These are phyloP conservation scores for Sporisorium exsertum DNA, from an alignment of 1,284 basidiomycete genomes.

Conservation along the genomic window DNA sequence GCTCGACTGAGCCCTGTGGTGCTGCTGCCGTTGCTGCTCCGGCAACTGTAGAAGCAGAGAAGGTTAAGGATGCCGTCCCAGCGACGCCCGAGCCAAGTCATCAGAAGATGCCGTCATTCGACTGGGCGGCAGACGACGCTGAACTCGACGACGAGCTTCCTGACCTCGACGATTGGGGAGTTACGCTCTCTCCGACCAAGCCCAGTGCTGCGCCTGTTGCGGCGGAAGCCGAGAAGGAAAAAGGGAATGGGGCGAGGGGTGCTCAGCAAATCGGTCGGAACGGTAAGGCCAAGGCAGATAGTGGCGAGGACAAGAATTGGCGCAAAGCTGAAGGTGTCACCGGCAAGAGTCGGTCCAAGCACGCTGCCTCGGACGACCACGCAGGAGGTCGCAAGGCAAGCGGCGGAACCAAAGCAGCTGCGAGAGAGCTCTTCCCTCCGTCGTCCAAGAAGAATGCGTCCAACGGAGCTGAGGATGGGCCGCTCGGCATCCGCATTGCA, in stretches of 20 bases:
- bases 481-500: slow-evolving; percentile 41
- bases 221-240: background rate
- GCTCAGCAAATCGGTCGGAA: background rate
- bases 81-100: slow-evolving; percentile 15
- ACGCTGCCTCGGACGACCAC: background rate
- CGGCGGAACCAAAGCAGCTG: background rate
- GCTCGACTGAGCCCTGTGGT: background rate
- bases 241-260: too few relatives aligned
- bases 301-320: background rate
- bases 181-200: slow-evolving; percentile 37
- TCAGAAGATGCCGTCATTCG: slow-evolving; percentile 26
- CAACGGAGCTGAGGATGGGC: background rate
- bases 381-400: background rate
- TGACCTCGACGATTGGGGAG: slow-evolving; percentile 58
- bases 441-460: background rate
- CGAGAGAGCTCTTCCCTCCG: slow-evolving; percentile 9
- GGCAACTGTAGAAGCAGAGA: background rate
- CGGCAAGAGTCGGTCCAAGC: background rate
- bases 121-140: slow-evolving; percentile 62
- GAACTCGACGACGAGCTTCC: slow-evolving; percentile 58
- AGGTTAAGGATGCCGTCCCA: background rate
- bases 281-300: background rate
- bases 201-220: slow-evolving; percentile 6
- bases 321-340: background rate
- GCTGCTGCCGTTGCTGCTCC: background rate